Base-by-base conservation (phyloP, 2,329 filamentous ascomycete species). In the Rosellinia necatrix region DNA sequence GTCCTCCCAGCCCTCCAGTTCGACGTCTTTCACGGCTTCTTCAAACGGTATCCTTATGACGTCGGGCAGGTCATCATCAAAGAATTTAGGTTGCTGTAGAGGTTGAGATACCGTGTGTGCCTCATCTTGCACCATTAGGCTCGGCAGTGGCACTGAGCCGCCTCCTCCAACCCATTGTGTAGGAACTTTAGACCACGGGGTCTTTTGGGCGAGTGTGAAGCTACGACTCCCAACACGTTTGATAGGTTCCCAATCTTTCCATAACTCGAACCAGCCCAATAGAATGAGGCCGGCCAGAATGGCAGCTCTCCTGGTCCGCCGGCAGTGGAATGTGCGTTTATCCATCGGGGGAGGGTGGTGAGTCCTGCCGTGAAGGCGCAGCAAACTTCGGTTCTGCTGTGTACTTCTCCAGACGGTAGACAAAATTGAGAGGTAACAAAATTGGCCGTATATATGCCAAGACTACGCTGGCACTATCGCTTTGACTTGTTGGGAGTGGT, bases 1-100 rank as follows among this genome's bases (percentile, higher is more conserved):
- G 51, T 76, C 74, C 56, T 77, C 74, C 74, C 74, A 76, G 3
- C 72, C 74, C 30, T 72, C 66, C n/a, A 76, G 60, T 19, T 63
- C 56, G 6, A 76, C 64, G 49, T 75, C 72, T 27, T 61, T 56
- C 3, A 73, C 72, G 0, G 73, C 68, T 21, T 72, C 70, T 42
- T 75, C 72, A 48, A 76, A 75, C 9, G 74, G 68, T 51, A 75
- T 70, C 49, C 72, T 69, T n/a, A 76, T 61, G 17, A 75, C 66
- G 40, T 76, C 72, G 3, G 74, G 74, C n/a, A 75, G 49, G 6
- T 55, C 53, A 32, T 72, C 37, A 29, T 59, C 49, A 8, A 66
- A 52, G 15, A 47, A 40, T 1, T 49, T 53, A 13, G 61, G 41
- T 46, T 60, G 57, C 41, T 61, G 58, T 25, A 19, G 30, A 27